These are phyloP conservation scores for Aspergillus pseudotamarii DNA, from an alignment of 2,329 filamentous ascomycete species.

Conservation along the genomic window DNA sequence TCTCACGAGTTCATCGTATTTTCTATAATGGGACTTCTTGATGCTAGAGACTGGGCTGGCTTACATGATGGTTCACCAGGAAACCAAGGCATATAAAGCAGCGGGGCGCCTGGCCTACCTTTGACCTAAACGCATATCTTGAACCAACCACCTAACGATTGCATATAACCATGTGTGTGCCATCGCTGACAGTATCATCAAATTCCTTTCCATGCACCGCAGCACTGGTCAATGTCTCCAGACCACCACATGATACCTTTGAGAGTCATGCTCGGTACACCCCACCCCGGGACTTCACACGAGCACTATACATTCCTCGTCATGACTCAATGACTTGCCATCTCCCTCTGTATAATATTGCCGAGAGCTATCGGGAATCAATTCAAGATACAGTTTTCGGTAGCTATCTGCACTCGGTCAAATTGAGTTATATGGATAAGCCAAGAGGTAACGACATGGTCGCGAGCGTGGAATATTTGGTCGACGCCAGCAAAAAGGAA, in stretches of 20 bases:
- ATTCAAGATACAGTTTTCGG: neutral
- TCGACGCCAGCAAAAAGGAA: neutral
- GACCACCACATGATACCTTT: neutral
- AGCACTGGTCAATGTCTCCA: neutral
- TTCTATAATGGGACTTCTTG: neutral
- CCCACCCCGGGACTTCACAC: conserved; percentile 2
- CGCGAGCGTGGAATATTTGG: conserved; percentile 9
- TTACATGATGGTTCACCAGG: neutral
- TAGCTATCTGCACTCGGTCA: conserved; percentile 10
- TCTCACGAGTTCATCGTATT: neutral
- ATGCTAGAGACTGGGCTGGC: neutral
- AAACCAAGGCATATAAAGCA: neutral
- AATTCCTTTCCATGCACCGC: neutral
- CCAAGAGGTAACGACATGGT: conserved; percentile 7
- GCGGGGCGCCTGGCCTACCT: neutral
- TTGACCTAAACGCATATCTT: neutral
- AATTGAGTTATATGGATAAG: conserved; percentile 8
- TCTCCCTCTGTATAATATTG: conserved; percentile 10
- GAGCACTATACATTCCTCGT: conserved; percentile 12
- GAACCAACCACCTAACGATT: neutral
- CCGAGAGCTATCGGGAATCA: neutral
- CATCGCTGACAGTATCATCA: neutral
- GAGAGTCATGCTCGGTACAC: neutral
- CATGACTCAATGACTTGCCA: conserved; percentile 9
- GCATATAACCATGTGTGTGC: neutral